phyloP scores from a whole-genome alignment of 1,139 yeast genomes.

The Ogataea hybrid region DNA sequence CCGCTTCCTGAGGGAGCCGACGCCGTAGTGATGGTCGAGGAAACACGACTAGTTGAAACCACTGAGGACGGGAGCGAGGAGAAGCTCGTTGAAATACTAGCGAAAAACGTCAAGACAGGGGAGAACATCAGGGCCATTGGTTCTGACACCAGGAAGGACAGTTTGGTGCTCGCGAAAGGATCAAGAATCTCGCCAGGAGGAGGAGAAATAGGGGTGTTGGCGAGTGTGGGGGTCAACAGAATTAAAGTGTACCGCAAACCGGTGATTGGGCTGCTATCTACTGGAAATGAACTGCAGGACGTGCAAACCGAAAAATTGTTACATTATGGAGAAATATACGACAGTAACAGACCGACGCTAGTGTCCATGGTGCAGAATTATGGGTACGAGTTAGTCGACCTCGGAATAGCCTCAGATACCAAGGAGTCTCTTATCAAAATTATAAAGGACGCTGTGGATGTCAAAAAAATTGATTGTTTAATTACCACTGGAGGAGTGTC shows the following conservation, averaged over 20 bases:
- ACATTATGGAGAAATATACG: slow-evolving; percentile 44
- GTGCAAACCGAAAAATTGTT: slow-evolving; percentile 21
- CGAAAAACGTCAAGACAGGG: slow-evolving; percentile 33
- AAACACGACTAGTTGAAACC: slow-evolving; percentile 36
- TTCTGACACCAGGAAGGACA: slow-evolving; percentile 40
- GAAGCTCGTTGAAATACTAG: slow-evolving; percentile 35
- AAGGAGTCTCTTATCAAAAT: slow-evolving; percentile 26
- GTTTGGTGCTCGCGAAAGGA: slow-evolving; percentile 36
- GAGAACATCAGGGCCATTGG: slow-evolving; percentile 48
- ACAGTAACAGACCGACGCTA: slow-evolving; percentile 46
- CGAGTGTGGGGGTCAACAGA: slow-evolving; percentile 40
- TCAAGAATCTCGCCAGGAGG: slow-evolving; percentile 38
- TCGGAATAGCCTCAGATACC: slow-evolving; percentile 43
- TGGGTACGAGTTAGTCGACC: slow-evolving; percentile 38
- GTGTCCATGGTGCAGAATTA: slow-evolving; percentile 33
- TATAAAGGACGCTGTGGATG: slow-evolving; percentile 30
- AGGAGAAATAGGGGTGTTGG: slow-evolving; percentile 47
- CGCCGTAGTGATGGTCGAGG: slow-evolving; percentile 53
- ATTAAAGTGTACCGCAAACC: slow-evolving; percentile 42
- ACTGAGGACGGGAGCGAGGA: slow-evolving; percentile 40
- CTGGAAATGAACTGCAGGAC: slow-evolving; percentile 49
- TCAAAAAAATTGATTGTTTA: slow-evolving; percentile 37
- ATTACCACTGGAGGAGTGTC: slow-evolving; percentile 55
- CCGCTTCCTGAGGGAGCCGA: slow-evolving; percentile 49
- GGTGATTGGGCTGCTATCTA: slow-evolving; percentile 43